phyloP scores from a whole-genome alignment of 805 yeast species.

The Saturnispora diversa region DNA sequence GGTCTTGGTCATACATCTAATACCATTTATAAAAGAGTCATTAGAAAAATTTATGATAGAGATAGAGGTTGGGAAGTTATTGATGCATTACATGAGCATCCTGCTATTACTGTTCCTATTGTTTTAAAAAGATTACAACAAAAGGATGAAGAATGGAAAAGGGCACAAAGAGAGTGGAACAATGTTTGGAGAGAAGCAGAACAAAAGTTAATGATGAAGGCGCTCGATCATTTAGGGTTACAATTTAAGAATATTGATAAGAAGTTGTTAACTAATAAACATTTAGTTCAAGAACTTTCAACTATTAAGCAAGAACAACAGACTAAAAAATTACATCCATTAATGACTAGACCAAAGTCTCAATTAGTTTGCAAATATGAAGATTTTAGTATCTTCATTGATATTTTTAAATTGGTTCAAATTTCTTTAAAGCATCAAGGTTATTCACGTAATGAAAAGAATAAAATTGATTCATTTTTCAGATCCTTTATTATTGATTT shows the following conservation, averaged over 20 bases:
- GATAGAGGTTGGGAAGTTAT: conserved; percentile 95
- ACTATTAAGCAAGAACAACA: conserved; percentile 87
- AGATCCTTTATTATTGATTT: conserved; percentile 63
- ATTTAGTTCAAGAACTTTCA: conserved; percentile 81
- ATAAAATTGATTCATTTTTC: conserved; percentile 62
- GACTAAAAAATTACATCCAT: conserved; percentile 78
- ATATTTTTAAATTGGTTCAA: conserved; percentile 59
- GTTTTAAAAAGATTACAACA: conserved; percentile 89
- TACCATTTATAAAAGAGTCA: conserved; percentile 88
- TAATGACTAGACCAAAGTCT: conserved; percentile 79
- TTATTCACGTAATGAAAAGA: conserved; percentile 76
- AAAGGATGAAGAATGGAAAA: conserved; percentile 98
- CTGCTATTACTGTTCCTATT: conserved; percentile 90
- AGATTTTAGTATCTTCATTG: conserved; percentile 64
- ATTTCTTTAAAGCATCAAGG: conserved; percentile 62
- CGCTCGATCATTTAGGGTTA: conserved; percentile 89
- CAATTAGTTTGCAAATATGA: conserved; percentile 49
- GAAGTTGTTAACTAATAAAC: conserved; percentile 82
- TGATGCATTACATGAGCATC: conserved; percentile 91
- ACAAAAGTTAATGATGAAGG: conserved; percentile 87
- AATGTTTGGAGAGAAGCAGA: conserved; percentile 98
- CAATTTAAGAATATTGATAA: conserved; percentile 97
- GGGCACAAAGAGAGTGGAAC: conserved; percentile 98
- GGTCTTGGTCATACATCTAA: conserved; percentile 89
- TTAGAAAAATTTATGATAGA: conserved; percentile 85